These are phyloP conservation scores for Colletotrichum kahawae DNA, from an alignment of 2,329 filamentous ascomycete species.

Conservation along the genomic window DNA sequence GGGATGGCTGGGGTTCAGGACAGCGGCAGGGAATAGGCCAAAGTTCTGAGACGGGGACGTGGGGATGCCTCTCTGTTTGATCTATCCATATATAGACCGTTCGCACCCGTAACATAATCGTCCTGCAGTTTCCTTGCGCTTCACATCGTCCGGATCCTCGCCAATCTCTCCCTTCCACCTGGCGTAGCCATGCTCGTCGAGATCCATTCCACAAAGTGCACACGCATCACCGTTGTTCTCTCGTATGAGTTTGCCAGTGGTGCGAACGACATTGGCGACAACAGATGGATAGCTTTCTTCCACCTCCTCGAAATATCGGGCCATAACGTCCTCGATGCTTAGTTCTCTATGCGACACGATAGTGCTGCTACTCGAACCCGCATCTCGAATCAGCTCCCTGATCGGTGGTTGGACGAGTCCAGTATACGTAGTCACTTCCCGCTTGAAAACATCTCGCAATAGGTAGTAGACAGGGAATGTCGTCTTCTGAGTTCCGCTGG, in stretches of 20 bases:
- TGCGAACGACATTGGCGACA: constrained; percentile 93
- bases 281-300: constrained; percentile 88
- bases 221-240: constrained; percentile 53
- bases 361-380: constrained; percentile 31
- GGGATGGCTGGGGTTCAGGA: background rate
- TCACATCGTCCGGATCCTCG: constrained; percentile 33
- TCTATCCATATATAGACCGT: constrained; percentile 62
- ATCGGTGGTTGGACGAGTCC: constrained; percentile 58
- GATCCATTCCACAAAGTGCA: constrained; percentile 71
- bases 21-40: background rate
- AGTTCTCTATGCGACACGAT: constrained; percentile 74
- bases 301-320: constrained; percentile 84
- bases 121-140: constrained; percentile 30
- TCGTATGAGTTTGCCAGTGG: constrained; percentile 78
- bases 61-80: background rate
- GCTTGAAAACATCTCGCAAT: constrained; percentile 81
- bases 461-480: constrained; percentile 72
- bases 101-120: constrained; percentile 77
- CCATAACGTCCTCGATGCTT: constrained; percentile 91
- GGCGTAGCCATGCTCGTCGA: constrained; percentile 67
- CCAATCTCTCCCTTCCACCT: constrained; percentile 68
- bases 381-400: constrained; percentile 43
- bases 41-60: background rate
- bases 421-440: constrained; percentile 76
- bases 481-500: background rate